Evolutionary conservation across 2,329 filamentous ascomycete species (phyloP).

Genomic region (Arthrinium phaeospermum): DNA sequence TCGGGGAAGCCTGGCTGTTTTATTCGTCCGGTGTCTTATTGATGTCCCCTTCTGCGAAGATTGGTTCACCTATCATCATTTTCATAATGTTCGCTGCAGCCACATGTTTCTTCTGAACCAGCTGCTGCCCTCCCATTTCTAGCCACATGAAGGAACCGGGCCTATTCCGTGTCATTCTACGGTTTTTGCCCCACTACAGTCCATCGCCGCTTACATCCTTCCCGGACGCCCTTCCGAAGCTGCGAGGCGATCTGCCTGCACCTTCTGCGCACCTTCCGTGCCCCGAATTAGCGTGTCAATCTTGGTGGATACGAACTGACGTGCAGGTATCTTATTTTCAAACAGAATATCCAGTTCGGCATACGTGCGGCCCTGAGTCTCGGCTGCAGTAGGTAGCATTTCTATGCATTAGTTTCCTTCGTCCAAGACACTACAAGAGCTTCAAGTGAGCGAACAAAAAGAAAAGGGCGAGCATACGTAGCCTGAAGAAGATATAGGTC

Average conservation of each 20-base stretch:
- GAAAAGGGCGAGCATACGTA: background rate
- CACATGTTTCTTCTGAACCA: background rate
- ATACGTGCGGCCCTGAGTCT: constrained; percentile 47
- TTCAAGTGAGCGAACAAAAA: background rate
- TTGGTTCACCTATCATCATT: background rate
- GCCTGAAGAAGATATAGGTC: background rate
- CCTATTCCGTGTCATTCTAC: background rate
- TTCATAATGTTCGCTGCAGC: background rate
- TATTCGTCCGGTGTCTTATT: too few relatives aligned
- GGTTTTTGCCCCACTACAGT: background rate
- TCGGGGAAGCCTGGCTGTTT: too few relatives aligned
- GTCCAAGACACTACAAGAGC: too few relatives aligned
- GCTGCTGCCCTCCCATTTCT: background rate
- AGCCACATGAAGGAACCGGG: background rate
- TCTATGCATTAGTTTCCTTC: background rate
- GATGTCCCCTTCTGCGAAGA: too few relatives aligned
- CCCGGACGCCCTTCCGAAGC: background rate
- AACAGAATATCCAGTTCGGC: constrained; percentile 52
- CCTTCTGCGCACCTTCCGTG: background rate
- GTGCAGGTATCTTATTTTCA: constrained; percentile 27
- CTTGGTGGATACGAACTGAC: background rate
- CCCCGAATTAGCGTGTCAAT: background rate
- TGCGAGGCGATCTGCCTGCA: background rate
- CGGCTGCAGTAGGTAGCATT: constrained; percentile 27
- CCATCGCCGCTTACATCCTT: background rate